Evolutionary conservation across 176 grass and related monocot genomes (phyloP), one percentile per base, ranked within the genome.

Genomic region (barley (Hordeum vulgare)): DNA sequence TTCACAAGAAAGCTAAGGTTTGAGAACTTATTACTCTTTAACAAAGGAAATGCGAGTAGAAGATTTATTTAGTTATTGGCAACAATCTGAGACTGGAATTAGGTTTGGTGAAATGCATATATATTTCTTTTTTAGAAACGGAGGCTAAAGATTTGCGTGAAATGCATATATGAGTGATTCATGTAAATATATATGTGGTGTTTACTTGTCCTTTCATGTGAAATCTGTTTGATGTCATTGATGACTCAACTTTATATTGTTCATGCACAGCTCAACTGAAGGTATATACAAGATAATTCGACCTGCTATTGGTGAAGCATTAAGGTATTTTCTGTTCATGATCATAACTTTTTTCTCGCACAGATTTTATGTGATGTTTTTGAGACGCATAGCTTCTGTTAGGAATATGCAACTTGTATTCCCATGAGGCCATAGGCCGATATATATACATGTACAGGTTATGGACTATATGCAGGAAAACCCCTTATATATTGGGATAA

Each of bases 221-320:
- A 65, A 61, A 29, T 23, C 33, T 61, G 75, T 35, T 69, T 75
- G 36, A 76, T 71, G 12, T 40, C 20, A 81, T 78, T 35, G 28
- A 68, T 68, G 41, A 63, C 1, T 24, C 70, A 23, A 85, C 6
- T 78, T 80, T 7, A 57, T 64, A 29, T 61, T 88, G 28, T 81
- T 84, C 68, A 25, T 36, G 6, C 56, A 84, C 91, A 99, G 93
- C 59, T 94, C 96, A 83, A 89, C 69, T 82, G 83, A 90, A 84
- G 93, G 93, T 73, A 81, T 86, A 18, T 94, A 84, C 78, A 99
- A 92, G 82, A 92, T 99, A 75, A 80, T 92, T 85, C 85, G 96
- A 12, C 96, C 96, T 86, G 91, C 93, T 76, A 71, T 94, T 31
- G 93, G 93, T 44, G 96, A 96, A 84, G 93, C 96, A 75, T 65